Base-by-base conservation (phyloP, 2,329 filamentous ascomycete species). In the Stachybotrys chartarum region DNA sequence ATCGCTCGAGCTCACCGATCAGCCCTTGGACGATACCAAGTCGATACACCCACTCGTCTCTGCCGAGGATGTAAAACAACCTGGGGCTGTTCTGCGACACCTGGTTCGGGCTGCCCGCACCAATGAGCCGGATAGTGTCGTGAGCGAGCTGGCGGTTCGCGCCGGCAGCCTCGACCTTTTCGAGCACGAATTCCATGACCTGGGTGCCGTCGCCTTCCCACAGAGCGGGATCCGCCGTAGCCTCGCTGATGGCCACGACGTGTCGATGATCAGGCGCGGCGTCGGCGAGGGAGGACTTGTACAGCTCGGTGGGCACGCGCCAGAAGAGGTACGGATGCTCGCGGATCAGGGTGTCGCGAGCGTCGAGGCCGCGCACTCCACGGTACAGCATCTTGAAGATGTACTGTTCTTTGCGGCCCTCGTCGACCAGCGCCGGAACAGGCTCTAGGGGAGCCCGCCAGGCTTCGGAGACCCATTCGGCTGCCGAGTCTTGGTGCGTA, bases 261-360 rank as follows among this genome's bases (percentile, higher is more conserved):
- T 66, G 53, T 35, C 57, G 62, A 7, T 55, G 47, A 31, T 65
- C 58, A 7, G 58, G 60, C 5, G 17, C 32, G 32, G 58, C 58
- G 14, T 60, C 56, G 7, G 58, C 58, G 6, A 71, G 58, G 12
- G 66, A 64, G 5, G 56, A 53, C 7, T 56, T 58, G 61, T 73
- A 73, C 24, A 65, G 51, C 7, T 47, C 35, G n/a, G 55, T 51
- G 1, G 70, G 70, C 18, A 72, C 65, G 4, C 69, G 66, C 70
- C 71, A 75, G 57, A 75, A 67, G 48, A 74, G 66, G 55, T 72
- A 72, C 1, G 72, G 71, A 32, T 72, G 67, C 8, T 65, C 59
- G 10, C 54, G 60, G 39, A 70, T 51, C 5, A 71, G 57, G 10
- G 56, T 51, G 7, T 55, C 55, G 0, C 59, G 54, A 35, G 53